These are phyloP conservation scores for Yamadazyma friedrichii DNA, from an alignment of 1,139 yeast species.

Conservation along the genomic window DNA sequence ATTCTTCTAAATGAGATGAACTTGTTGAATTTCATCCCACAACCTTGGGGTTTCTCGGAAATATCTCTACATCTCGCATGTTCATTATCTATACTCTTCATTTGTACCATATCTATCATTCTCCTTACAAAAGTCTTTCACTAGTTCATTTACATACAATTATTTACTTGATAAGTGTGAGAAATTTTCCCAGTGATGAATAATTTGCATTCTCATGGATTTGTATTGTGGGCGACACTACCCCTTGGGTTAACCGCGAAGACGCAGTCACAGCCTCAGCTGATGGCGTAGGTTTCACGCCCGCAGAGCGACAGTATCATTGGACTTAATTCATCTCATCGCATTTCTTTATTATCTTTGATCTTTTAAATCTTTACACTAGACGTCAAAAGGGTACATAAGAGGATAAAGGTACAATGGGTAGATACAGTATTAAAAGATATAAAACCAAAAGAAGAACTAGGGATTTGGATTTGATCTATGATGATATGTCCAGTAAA, in stretches of 20 bases:
- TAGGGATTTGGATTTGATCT: constrained; percentile 81
- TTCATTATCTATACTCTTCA: no score
- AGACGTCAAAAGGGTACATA: background rate
- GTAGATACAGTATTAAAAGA: constrained; percentile 74
- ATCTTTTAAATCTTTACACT: background rate
- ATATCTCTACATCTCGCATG: no score
- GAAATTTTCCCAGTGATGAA: constrained; percentile 2
- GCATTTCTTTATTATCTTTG: background rate
- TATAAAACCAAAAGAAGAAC: constrained; percentile 83
- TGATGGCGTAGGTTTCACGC: background rate
- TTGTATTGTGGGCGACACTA: background rate
- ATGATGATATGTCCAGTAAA: constrained; percentile 66
- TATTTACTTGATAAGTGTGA: constrained; percentile 5
- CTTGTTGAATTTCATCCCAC: background rate
- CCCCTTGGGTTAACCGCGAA: constrained; percentile 2
- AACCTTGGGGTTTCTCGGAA: no score
- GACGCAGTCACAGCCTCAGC: constrained; percentile 5
- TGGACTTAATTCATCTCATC: background rate
- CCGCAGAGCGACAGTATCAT: background rate
- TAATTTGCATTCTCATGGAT: background rate
- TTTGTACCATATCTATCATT: no score
- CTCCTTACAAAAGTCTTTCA: background rate
- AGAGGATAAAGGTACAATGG: constrained; percentile 46
- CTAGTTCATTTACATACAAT: constrained; percentile 2
- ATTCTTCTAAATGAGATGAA: background rate